Evolutionary conservation across 495 filamentous ascomycete genomes (phyloP).

Genomic region (Amniculicola lignicola): DNA sequence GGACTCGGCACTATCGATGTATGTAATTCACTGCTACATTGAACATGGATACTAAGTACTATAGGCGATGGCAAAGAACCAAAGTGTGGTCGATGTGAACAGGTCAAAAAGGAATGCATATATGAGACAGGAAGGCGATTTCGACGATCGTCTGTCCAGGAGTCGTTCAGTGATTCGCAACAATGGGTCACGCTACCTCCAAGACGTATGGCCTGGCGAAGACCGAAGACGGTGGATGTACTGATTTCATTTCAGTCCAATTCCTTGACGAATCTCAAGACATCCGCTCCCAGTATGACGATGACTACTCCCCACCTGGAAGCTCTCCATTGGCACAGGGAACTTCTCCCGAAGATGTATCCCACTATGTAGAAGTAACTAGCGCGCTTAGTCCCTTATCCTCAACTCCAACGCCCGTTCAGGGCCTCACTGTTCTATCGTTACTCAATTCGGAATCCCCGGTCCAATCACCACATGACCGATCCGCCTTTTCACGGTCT

Average conservation of each 20-base stretch:
- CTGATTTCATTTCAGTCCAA: slow-evolving; percentile 9
- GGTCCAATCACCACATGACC: background rate
- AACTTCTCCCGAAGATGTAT: background rate
- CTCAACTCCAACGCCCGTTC: slow-evolving; percentile 10
- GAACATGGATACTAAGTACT: background rate
- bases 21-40: background rate
- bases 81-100: slow-evolving; percentile 19
- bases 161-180: slow-evolving; percentile 18
- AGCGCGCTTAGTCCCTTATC: slow-evolving; percentile 1
- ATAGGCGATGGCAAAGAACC: slow-evolving; percentile 26
- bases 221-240: background rate
- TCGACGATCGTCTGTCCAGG: slow-evolving; percentile 27
- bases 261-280: slow-evolving; percentile 29
- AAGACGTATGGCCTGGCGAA: slow-evolving; percentile 1
- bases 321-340: slow-evolving; percentile 1
- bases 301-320: background rate
- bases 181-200: slow-evolving; percentile 25
- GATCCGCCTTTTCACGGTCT: background rate
- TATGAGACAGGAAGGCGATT: slow-evolving; percentile 29
- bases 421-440: slow-evolving; percentile 24
- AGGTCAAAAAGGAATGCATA: slow-evolving; percentile 21
- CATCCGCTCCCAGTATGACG: slow-evolving; percentile 20
- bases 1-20: slow-evolving; percentile 29
- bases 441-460: slow-evolving; percentile 26
- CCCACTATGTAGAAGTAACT: background rate